Evolutionary conservation across 441 rosid genomes (phyloP).

Genomic region (Gossypium davidsonii): DNA sequence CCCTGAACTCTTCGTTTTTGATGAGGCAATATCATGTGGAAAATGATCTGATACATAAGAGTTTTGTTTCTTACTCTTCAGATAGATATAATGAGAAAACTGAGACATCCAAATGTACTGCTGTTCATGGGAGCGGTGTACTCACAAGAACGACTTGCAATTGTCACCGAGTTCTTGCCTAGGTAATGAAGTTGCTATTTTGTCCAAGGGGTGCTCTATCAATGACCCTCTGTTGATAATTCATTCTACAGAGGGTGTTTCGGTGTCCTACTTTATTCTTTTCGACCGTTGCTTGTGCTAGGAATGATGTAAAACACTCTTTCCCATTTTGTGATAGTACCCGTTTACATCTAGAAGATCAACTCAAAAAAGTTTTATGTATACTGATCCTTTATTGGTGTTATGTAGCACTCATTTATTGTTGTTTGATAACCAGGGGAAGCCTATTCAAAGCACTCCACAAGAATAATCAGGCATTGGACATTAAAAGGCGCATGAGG

Average conservation of each 20-base stretch:
- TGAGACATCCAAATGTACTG: constrained; percentile 84
- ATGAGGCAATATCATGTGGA: background rate
- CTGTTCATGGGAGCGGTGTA: constrained; percentile 90
- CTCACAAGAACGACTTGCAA: constrained; percentile 63
- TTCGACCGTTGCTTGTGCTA: background rate
- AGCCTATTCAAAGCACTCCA: constrained; percentile 83
- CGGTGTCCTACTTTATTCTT: background rate
- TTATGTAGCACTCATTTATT: constrained; percentile 8
- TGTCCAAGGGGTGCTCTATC: background rate
- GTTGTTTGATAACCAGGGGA: constrained; percentile 43
- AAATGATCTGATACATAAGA: background rate
- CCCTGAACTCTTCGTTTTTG: background rate
- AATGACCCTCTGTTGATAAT: background rate
- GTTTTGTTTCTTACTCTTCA: constrained; percentile 14
- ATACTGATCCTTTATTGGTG: background rate
- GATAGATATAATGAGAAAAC: constrained; percentile 74
- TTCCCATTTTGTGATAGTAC: background rate
- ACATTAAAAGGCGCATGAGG: constrained; percentile 55
- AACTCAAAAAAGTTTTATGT: background rate
- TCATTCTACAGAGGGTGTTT: background rate
- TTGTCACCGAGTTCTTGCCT: constrained; percentile 74
- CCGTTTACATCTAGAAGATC: background rate
- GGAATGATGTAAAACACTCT: too few species aligned
- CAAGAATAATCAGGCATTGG: constrained; percentile 56
- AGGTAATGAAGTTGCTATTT: constrained; percentile 38